Conservation (phyloP, 2,329 filamentous ascomycete genomes). For the Leptosphaerulina australis region DNA sequence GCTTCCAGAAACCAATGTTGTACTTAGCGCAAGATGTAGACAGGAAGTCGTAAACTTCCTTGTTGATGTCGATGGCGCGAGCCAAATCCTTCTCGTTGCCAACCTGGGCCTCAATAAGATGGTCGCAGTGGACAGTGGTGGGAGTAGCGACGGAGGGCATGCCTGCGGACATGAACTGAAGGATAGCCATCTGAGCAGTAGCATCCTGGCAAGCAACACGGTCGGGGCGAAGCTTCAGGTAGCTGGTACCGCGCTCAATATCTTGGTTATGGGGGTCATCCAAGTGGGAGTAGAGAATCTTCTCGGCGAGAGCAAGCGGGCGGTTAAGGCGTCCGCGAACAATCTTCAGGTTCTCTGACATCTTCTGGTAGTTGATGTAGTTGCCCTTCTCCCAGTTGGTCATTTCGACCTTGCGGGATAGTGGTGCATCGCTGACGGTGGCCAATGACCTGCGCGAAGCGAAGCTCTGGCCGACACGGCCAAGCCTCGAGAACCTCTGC, state of each 20-base stretch:
- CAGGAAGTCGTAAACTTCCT: constrained; percentile 99
- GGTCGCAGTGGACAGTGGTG: constrained; percentile 96
- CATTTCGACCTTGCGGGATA: constrained; percentile 96
- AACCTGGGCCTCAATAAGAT: constrained; percentile 97
- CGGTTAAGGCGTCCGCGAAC: constrained; percentile 89
- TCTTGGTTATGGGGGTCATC: constrained; percentile 96
- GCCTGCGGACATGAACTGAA: constrained; percentile 99
- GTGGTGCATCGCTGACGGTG: constrained; percentile 81
- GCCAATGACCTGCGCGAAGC: constrained; percentile 72
- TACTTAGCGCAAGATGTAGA: constrained; percentile 95
- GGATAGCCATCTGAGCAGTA: constrained; percentile 98
- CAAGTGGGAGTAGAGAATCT: constrained; percentile 98
- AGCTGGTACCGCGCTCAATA: constrained; percentile 92
- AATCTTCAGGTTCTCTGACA: constrained; percentile 94
- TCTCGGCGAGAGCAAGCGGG: constrained; percentile 94
- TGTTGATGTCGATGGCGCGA: constrained; percentile 91
- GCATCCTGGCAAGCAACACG: constrained; percentile 99
- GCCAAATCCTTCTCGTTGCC: constrained; percentile 93
- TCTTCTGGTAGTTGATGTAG: constrained; percentile 99
- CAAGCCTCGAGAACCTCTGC: constrained; percentile 74
- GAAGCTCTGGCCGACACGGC: constrained; percentile 69
- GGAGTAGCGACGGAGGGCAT: constrained; percentile 96
- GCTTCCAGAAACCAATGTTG: constrained; percentile 99
- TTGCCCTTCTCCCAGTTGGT: constrained; percentile 95
- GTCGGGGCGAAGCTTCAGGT: constrained; percentile 95